Evolutionary conservation across 31 red algal species (phyloP), one percentile per base, ranked within the genome.

Genomic region (Odonthalia washingtoniensis): DNA sequence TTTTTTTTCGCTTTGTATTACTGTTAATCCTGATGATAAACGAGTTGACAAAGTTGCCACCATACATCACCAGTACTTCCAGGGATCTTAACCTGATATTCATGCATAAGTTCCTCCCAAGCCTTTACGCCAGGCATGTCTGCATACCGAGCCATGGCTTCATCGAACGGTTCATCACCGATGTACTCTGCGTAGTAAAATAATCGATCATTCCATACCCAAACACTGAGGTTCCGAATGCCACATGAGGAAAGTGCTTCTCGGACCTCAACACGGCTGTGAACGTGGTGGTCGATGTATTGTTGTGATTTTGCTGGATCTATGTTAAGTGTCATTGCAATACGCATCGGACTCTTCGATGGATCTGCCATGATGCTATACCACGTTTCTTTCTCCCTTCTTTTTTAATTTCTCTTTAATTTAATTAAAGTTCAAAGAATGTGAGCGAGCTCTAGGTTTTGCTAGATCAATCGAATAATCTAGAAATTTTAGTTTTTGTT

Each of bases 181-280:
- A 92, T 77, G 66, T 92, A 95, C 39, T 95, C 94, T 6, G 94
- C 94, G 82, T 95, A 95, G 76, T 95, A 95, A 74, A 95, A 95
- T 62, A 95, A 45, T 6, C 94, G 89, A 17, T 88, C 83, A 34
- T 72, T 78, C 75, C 83, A 92, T n/a, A 43, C 82, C 89, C 90
- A 95, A 0, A 95, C 63, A 52, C 77, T 84, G 27, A 95, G 66
- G 80, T 95, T 95, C 40, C 89, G 89, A 57, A 95, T 74, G 0
- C 94, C 94, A 26, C 91, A 82, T 30, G 53, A 49, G 28, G 53
- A 78, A 45, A 95, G 62, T 1, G 94, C 94, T 28, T 69, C 46
- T 1, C 70, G 76, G 4, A 95, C 77, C 36, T 95, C 75, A 26
- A 82, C 80, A 70, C 89, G 85, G 33, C 61, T 61, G 46, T 87